phyloP scores from a whole-genome alignment of 441 rosid species.

The Erodium chrysanthum region DNA sequence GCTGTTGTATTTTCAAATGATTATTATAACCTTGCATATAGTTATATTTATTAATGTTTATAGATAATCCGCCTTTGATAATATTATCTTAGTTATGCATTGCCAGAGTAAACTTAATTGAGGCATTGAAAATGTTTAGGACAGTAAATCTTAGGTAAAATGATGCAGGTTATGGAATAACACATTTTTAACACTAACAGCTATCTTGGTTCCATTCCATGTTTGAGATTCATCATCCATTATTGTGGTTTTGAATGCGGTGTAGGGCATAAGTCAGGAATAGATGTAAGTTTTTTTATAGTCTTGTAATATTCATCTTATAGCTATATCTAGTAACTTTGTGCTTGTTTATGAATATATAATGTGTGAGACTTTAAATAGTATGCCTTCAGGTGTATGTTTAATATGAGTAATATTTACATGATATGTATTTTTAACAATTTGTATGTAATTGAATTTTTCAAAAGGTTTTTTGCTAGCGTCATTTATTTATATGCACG shows the following conservation, averaged over 20 bases:
- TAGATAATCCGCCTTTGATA: neutral
- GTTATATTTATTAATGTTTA: neutral
- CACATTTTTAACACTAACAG: neutral
- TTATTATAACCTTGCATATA: conserved; percentile 1
- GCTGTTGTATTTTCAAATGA: conserved; percentile 2
- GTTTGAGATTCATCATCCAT: neutral
- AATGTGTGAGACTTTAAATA: neutral
- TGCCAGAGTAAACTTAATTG: neutral
- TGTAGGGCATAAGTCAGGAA: neutral
- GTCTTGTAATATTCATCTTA: neutral
- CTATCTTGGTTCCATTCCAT: neutral
- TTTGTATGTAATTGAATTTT: neutral
- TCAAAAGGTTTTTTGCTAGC: neutral
- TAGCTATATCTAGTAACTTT: neutral
- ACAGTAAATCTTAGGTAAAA: neutral
- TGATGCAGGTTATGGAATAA: neutral
- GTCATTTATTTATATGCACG: neutral
- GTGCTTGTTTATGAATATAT: neutral
- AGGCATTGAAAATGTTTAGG: neutral
- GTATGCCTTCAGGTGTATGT: neutral
- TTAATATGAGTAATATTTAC: neutral
- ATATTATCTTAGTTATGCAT: neutral
- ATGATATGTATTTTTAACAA: neutral
- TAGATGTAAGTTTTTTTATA: neutral
- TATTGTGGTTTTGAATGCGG: neutral